Evolutionary conservation across 2,329 filamentous ascomycete genomes (phyloP).

Genomic region (Saccharata proteae): DNA sequence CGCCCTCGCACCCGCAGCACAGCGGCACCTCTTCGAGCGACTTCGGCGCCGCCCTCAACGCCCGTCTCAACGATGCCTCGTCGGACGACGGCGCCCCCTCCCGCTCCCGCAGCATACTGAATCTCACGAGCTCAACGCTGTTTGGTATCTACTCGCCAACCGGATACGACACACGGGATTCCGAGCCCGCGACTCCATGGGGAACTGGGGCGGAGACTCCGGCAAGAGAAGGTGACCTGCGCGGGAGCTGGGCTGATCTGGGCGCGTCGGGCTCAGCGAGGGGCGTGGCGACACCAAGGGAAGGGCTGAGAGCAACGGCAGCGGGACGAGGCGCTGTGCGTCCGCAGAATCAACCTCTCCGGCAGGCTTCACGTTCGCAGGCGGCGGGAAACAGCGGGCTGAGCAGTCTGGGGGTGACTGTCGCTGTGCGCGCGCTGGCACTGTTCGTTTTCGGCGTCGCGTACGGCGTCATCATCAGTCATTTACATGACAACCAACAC

Average conservation of each 20-base stretch:
- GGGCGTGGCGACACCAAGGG: not conserved
- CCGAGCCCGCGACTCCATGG: slow-evolving; percentile 60
- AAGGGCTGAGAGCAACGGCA: not conserved
- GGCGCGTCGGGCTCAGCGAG: not conserved
- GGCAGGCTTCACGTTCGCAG: too few relatives aligned
- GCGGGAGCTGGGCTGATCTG: slow-evolving; percentile 14
- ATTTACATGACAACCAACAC: slow-evolving; percentile 59
- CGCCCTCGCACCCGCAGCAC: slow-evolving; percentile 17
- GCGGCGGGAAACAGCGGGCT: not conserved
- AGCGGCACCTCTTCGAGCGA: slow-evolving; percentile 1
- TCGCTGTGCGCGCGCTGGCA: slow-evolving; percentile 26
- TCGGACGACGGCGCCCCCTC: slow-evolving; percentile 17
- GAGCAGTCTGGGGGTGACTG: not conserved
- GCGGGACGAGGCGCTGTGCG: not conserved
- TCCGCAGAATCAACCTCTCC: slow-evolving; percentile 1
- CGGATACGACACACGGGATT: slow-evolving; percentile 20
- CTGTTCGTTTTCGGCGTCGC: slow-evolving; percentile 70
- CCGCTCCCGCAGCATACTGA: slow-evolving; percentile 66
- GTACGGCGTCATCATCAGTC: slow-evolving; percentile 71
- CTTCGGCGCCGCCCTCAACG: slow-evolving; percentile 1
- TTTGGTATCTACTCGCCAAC: slow-evolving; percentile 74
- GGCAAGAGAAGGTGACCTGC: slow-evolving; percentile 11
- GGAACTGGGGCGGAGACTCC: slow-evolving; percentile 67
- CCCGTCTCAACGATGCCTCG: slow-evolving; percentile 21
- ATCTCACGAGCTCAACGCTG: slow-evolving; percentile 79